Evolutionary conservation across 1,284 basidiomycete species (phyloP).

Genomic region (Dichomitus squalens): DNA sequence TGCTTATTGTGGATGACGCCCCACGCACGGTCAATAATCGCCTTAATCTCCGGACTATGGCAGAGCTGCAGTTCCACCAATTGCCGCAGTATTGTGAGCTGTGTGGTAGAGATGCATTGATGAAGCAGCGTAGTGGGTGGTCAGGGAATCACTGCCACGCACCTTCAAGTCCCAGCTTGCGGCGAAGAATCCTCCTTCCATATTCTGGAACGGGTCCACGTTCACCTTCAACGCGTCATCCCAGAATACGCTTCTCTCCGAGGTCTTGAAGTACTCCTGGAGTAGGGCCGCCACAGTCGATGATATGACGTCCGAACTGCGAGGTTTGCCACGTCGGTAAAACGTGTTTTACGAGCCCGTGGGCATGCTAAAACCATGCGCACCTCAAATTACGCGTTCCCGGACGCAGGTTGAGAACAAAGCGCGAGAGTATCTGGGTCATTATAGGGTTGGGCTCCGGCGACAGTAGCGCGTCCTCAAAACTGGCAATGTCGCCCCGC

Average conservation of each 20-base stretch:
- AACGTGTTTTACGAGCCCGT: conserved; percentile 30
- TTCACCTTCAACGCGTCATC: conserved; percentile 65
- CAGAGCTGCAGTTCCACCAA: conserved; percentile 78
- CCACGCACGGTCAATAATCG: conserved; percentile 78
- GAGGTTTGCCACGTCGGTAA: conserved; percentile 38
- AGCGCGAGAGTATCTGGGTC: conserved; percentile 68
- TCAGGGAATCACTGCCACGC: conserved; percentile 34
- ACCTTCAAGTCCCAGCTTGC: conserved; percentile 80
- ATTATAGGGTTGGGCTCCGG: conserved; percentile 70
- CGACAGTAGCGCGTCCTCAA: conserved; percentile 74
- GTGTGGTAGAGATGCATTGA: conserved; percentile 4
- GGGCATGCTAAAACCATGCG: conserved; percentile 38
- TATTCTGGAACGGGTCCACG: conserved; percentile 66
- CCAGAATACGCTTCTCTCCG: conserved; percentile 79
- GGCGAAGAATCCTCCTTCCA: conserved; percentile 70
- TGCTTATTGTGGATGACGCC: conserved; percentile 79
- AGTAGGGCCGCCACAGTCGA: conserved; percentile 66
- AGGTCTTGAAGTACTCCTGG: conserved; percentile 68
- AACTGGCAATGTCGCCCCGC: conserved; percentile 41
- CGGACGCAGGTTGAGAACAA: conserved; percentile 77
- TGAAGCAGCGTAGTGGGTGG: conserved; percentile 10
- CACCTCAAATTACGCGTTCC: conserved; percentile 85
- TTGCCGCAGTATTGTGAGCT: conserved; percentile 80
- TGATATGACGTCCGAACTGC: conserved; percentile 75
- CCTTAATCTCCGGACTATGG: conserved; percentile 68